Evolutionary conservation across 1,284 basidiomycete genomes (phyloP).

Genomic region (Schizophyllum commune): DNA sequence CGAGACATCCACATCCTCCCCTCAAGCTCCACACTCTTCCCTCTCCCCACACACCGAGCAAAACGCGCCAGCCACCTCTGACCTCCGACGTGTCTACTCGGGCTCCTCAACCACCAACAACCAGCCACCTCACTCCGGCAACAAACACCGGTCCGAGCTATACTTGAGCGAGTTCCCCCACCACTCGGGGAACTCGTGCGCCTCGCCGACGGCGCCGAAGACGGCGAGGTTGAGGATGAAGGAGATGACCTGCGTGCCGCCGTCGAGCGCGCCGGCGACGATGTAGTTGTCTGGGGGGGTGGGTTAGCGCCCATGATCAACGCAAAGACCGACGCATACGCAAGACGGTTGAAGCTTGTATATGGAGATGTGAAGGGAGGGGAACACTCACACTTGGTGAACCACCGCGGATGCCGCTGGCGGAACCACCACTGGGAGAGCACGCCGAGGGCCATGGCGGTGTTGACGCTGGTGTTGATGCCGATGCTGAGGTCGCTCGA

Average conservation of each 20-base stretch:
- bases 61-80: no score
- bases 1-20: no score
- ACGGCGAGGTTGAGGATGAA: constrained; percentile 13
- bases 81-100: no score
- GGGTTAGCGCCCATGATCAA: constrained; percentile 1
- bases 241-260: constrained; percentile 13
- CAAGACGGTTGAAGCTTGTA: no score
- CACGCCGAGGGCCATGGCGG: constrained; percentile 9
- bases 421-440: constrained; percentile 14
- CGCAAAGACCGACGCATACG: no score
- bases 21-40: no score
- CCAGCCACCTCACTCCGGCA: no score
- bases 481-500: constrained; percentile 32
- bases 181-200: constrained; percentile 10
- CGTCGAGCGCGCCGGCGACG: constrained; percentile 13
- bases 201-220: constrained; percentile 12
- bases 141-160: neutral
- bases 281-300: constrained; percentile 12
- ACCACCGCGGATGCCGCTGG: constrained; percentile 10
- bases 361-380: constrained; percentile 41
- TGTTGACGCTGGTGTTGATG: constrained; percentile 12
- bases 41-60: no score
- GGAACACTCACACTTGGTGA: constrained; percentile 22
- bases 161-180: constrained; percentile 9
- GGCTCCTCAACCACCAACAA: no score